Conservation (phyloP, 495 filamentous ascomycete genomes). For the Aspergillus asperescens region DNA sequence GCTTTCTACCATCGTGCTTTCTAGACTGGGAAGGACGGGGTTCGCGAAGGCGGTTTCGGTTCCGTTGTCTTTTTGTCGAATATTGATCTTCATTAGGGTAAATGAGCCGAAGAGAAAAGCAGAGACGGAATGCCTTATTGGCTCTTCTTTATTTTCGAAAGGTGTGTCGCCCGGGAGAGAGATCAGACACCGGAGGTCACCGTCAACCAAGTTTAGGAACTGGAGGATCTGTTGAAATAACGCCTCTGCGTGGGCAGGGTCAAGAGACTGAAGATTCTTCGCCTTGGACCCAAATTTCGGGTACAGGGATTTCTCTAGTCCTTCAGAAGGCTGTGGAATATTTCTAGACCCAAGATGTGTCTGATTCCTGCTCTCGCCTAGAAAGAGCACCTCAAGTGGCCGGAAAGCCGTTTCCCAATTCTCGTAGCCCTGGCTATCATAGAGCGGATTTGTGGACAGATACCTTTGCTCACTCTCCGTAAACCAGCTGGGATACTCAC, state of each 20-base stretch:
- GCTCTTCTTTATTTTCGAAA: neutral
- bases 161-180: constrained; percentile 1
- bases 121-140: neutral
- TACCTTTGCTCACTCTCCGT: neutral
- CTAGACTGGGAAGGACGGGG: neutral
- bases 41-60: neutral
- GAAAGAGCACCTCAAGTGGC: neutral
- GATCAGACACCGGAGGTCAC: neutral
- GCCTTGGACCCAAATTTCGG: neutral
- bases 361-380: constrained; percentile 6
- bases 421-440: neutral
- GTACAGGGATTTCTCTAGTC: neutral
- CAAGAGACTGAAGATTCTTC: neutral
- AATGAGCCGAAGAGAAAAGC: constrained; percentile 5
- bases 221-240: constrained; percentile 4
- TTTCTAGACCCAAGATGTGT: too few relatives aligned
- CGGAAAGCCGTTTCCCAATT: neutral
- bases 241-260: neutral
- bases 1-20: neutral
- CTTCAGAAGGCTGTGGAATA: neutral
- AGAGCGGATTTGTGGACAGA: neutral
- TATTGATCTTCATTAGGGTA: neutral
- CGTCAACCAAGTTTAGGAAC: neutral
- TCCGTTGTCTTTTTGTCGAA: neutral
- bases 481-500: neutral